Evolutionary conservation across 2,329 filamentous ascomycete species (phyloP).

Genomic region (Lachnellula subtilissima): DNA sequence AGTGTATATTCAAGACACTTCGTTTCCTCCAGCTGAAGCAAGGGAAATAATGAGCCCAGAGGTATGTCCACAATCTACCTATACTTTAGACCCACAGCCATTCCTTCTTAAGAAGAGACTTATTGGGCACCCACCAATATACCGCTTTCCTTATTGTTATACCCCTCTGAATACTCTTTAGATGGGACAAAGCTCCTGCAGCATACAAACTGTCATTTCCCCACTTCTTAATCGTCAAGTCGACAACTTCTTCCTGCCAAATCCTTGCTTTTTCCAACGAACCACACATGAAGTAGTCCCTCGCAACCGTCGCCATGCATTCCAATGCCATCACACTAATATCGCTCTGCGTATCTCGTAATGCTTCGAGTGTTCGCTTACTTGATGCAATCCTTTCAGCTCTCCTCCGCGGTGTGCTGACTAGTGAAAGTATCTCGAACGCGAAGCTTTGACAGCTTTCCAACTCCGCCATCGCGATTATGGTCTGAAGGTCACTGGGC

Average conservation of each 20-base stretch:
- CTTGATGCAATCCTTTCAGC: background rate
- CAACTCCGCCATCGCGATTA: background rate
- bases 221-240: background rate
- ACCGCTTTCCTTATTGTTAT: background rate
- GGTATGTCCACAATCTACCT: too few relatives aligned
- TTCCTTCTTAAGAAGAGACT: background rate
- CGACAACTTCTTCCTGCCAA: constrained; percentile 3
- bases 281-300: constrained; percentile 4
- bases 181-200: background rate
- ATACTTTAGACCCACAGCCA: background rate
- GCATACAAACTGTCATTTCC: background rate
- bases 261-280: background rate
- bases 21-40: too few relatives aligned
- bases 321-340: background rate
- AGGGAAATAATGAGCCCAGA: too few relatives aligned
- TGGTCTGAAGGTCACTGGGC: background rate
- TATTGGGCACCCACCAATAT: constrained; percentile 8
- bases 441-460: too few relatives aligned
- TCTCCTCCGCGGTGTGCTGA: background rate
- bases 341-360: background rate
- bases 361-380: background rate
- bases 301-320: constrained; percentile 1
- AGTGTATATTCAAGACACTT: too few relatives aligned
- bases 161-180: background rate
- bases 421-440: too few relatives aligned